These are phyloP conservation scores for Calonectria leucothoes DNA, from an alignment of 2,329 filamentous ascomycete species.

Conservation along the genomic window DNA sequence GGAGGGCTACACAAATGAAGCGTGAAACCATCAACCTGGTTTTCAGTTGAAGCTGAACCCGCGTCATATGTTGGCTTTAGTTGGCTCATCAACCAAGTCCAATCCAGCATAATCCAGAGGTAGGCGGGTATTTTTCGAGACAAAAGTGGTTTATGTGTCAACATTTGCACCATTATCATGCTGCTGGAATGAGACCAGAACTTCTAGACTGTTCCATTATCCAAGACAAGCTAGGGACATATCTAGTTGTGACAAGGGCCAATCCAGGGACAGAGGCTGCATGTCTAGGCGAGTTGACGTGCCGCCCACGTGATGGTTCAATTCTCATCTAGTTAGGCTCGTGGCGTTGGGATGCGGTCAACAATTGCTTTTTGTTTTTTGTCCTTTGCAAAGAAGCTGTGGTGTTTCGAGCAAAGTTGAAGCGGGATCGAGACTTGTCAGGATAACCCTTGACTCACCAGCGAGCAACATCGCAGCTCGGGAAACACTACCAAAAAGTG, in stretches of 20 bases:
- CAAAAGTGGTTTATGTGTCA: background rate
- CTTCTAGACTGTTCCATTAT: background rate
- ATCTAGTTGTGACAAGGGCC: background rate
- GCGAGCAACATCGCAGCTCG: background rate
- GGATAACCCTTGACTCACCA: background rate
- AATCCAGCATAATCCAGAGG: background rate
- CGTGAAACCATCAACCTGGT: background rate
- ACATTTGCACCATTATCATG: background rate
- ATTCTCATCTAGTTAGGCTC: background rate
- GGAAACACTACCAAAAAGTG: background rate
- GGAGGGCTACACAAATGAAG: background rate
- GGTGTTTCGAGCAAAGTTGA: background rate
- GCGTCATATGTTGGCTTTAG: background rate
- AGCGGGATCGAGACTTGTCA: background rate
- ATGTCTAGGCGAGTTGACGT: background rate
- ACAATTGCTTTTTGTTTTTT: background rate
- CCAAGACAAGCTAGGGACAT: background rate
- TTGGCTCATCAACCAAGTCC: background rate
- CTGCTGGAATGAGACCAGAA: background rate
- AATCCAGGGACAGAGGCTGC: background rate
- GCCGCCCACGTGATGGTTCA: background rate
- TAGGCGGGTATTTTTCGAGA: background rate
- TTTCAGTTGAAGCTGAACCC: background rate
- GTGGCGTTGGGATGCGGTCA: background rate
- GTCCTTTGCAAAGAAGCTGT: background rate